phyloP scores from a whole-genome alignment of 78 protist species.

The Capsaspora owczarzaki region DNA sequence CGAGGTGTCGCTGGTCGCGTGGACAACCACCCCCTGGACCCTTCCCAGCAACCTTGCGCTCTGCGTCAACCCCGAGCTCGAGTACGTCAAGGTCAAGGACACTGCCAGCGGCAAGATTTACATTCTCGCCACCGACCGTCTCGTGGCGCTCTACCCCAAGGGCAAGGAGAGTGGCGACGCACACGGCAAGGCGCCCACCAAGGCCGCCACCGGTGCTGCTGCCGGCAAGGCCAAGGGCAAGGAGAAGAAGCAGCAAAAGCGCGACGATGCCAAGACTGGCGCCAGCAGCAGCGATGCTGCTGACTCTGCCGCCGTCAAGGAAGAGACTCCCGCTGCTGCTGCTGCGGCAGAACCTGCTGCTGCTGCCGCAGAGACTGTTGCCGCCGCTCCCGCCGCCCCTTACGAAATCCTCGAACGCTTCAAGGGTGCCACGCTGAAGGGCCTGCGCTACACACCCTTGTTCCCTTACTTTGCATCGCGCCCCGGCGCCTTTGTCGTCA shows the following conservation, averaged over 20 bases:
- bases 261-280: too few relatives aligned
- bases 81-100: constrained; percentile 70
- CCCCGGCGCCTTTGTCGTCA: constrained; percentile 72
- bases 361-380: too few relatives aligned
- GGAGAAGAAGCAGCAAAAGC: too few relatives aligned
- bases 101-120: background rate
- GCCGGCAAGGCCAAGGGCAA: too few relatives aligned
- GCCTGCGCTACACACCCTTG: constrained; percentile 84
- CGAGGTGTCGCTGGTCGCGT: constrained; percentile 73
- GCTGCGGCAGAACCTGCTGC: too few relatives aligned
- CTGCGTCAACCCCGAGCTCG: constrained; percentile 80
- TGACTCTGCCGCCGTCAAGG: too few relatives aligned
- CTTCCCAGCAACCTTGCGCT: constrained; percentile 95
- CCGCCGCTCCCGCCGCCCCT: too few relatives aligned
- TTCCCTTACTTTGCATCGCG: constrained; percentile 79
- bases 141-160: background rate
- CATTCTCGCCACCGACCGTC: background rate
- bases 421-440: constrained; percentile 64
- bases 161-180: too few relatives aligned
- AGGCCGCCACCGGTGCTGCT: too few relatives aligned
- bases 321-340: too few relatives aligned
- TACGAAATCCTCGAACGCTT: background rate
- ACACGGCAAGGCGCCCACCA: too few relatives aligned
- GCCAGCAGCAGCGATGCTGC: too few relatives aligned
- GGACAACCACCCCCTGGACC: constrained; percentile 99